Conservation (phyloP, 2,329 filamentous ascomycete species). For the Fusarium zealandicum region DNA sequence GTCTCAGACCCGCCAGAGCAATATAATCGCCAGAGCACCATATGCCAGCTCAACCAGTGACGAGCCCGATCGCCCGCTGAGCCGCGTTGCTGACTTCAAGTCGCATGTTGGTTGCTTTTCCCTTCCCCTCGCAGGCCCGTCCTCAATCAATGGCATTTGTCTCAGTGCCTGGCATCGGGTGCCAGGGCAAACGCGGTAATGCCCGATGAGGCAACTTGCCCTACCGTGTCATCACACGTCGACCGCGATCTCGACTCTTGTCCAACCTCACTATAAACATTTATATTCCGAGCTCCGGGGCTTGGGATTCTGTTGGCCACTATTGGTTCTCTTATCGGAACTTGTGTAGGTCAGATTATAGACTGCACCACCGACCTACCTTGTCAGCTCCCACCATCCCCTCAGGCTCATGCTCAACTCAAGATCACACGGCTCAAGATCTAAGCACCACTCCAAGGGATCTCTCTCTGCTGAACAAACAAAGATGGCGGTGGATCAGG, state of each 20-base stretch:
- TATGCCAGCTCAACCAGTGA: constrained; percentile 17
- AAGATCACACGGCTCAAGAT: neutral
- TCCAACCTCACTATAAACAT: constrained; percentile 3
- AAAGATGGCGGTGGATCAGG: constrained; percentile 24
- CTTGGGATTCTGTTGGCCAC: neutral
- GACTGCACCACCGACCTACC: neutral
- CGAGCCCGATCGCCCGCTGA: neutral
- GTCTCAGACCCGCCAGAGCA: neutral
- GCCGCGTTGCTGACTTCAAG: constrained; percentile 15
- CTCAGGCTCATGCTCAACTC: neutral
- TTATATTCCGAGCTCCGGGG: constrained; percentile 4
- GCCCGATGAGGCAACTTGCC: constrained; percentile 25
- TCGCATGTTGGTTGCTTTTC: constrained; percentile 13
- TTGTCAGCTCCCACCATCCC: too few relatives aligned
- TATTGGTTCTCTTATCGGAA: neutral
- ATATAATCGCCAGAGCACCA: constrained; percentile 5
- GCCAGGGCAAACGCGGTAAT: constrained; percentile 23
- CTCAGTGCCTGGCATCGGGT: constrained; percentile 14
- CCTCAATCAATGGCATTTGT: constrained; percentile 2
- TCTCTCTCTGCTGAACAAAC: neutral
- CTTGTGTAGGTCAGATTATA: neutral
- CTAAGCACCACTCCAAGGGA: neutral
- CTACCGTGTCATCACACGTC: constrained; percentile 16
- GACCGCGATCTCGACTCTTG: neutral
- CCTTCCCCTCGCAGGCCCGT: constrained; percentile 4